These are phyloP conservation scores for Zygosaccharomyces lentus DNA, from an alignment of 805 yeast genomes.

Conservation along the genomic window DNA sequence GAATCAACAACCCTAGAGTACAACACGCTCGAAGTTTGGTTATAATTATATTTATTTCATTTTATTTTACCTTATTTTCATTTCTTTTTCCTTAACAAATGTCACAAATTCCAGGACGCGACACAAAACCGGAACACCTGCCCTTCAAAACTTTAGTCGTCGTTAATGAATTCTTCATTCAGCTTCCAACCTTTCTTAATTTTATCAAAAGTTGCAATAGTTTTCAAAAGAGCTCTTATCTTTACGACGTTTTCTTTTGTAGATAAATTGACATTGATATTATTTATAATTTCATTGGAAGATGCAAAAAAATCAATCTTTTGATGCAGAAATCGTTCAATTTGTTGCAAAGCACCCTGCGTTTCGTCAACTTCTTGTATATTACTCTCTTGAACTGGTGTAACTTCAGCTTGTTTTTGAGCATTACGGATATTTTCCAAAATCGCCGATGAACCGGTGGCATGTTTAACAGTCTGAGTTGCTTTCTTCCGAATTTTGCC, in stretches of 20 bases:
- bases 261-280: slow-evolving; percentile 38
- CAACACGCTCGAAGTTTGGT: not conserved
- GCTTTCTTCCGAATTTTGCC: slow-evolving; percentile 46
- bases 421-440: slow-evolving; percentile 24
- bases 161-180: slow-evolving; percentile 45
- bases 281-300: slow-evolving; percentile 45
- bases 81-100: not conserved
- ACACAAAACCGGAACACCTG: slow-evolving; percentile 10
- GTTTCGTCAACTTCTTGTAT: slow-evolving; percentile 6
- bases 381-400: slow-evolving; percentile 5
- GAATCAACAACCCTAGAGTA: not conserved
- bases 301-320: slow-evolving; percentile 41
- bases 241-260: slow-evolving; percentile 54
- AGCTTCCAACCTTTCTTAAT: slow-evolving; percentile 58
- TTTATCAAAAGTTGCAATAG: slow-evolving; percentile 66
- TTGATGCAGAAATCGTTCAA: slow-evolving; percentile 39
- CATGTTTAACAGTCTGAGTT: not conserved
- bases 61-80: not conserved
- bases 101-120: slow-evolving; percentile 8
- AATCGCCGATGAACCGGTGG: slow-evolving; percentile 24
- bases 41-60: not conserved
- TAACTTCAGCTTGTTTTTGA: slow-evolving; percentile 13
- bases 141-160: no score
- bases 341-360: slow-evolving; percentile 15
- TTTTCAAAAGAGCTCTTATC: slow-evolving; percentile 62